These are phyloP conservation scores for Mortierella sp. DNA, from an alignment of 371 early-diverging fungal species.

Conservation along the genomic window DNA sequence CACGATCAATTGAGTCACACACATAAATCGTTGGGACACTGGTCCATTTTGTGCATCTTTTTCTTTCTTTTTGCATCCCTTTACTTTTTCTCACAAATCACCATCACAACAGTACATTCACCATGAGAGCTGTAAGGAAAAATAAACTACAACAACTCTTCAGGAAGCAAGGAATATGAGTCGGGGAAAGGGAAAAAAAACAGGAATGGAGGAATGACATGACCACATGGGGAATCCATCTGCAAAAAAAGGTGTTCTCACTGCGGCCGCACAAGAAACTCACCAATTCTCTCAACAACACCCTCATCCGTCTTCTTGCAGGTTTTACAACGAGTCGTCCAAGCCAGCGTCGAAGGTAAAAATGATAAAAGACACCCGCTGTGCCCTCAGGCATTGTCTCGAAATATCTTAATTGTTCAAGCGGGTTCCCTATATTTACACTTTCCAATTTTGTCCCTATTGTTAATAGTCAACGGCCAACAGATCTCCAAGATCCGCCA, in stretches of 20 bases:
- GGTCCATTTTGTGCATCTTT: no score
- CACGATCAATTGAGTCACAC: no score
- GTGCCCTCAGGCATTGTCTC: background rate
- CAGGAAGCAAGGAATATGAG: no score
- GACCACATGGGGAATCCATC: background rate
- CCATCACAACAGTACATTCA: background rate
- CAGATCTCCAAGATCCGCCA: conserved; percentile 79
- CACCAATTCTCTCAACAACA: background rate
- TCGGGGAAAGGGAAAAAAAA: background rate
- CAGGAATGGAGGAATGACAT: background rate
- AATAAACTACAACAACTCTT: background rate
- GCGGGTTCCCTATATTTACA: no score
- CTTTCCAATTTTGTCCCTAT: background rate
- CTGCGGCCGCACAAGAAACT: background rate
- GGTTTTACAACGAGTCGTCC: conserved; percentile 66
- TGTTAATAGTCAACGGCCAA: conserved; percentile 69
- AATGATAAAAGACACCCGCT: background rate
- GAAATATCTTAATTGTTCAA: no score
- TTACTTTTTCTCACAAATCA: background rate
- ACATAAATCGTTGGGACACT: no score
- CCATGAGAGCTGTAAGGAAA: conserved; percentile 11
- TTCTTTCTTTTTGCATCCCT: background rate
- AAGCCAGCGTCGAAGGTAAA: conserved; percentile 64
- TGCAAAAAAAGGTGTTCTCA: background rate
- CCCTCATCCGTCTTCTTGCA: conserved; percentile 35